A percentile compares a stretch with the other conserved stretches of the same genome.
These are phyloP conservation scores for Candida glaebosa DNA, from an alignment of 805 yeast species.

Conservation along the genomic window DNA sequence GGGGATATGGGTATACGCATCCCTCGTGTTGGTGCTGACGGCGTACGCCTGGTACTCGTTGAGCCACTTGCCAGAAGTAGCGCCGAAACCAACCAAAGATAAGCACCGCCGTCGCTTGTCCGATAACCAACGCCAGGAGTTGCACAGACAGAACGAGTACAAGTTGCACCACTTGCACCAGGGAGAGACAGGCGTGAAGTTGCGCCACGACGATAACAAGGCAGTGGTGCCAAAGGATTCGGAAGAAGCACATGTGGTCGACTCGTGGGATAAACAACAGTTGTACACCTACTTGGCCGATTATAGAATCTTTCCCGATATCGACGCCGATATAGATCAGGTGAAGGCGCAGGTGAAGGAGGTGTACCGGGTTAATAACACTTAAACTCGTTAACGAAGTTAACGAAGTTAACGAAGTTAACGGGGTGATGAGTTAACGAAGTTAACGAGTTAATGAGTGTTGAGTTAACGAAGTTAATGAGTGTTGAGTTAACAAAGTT, in stretches of 20 bases:
- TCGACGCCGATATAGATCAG: conserved; percentile 14
- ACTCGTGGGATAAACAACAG: conserved; percentile 16
- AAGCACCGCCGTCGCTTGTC: background rate
- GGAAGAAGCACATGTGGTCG: conserved; percentile 7
- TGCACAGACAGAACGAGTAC: background rate
- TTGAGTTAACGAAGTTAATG: too few relatives aligned
- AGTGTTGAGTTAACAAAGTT: too few relatives aligned
- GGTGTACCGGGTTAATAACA: conserved; percentile 11
- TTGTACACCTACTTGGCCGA: conserved; percentile 14
- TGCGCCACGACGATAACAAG: conserved; percentile 1
- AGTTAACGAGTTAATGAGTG: too few relatives aligned
- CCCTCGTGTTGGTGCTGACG: conserved; percentile 26
- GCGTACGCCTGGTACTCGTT: conserved; percentile 22
- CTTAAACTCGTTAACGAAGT: too few relatives aligned
- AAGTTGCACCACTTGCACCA: conserved; percentile 3
- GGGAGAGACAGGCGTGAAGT: conserved; percentile 6
- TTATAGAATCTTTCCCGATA: conserved; percentile 14
- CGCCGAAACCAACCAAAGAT: conserved; percentile 1
- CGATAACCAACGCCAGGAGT: background rate
- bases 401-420: too few relatives aligned
- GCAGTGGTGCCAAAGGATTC: background rate
- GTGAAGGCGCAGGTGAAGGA: conserved; percentile 12
- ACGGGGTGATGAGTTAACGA: too few relatives aligned
- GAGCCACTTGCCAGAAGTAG: conserved; percentile 15
- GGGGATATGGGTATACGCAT: conserved; percentile 33